phyloP scores from a whole-genome alignment of 306 rosid species.

The Echinosophora koreensis region DNA sequence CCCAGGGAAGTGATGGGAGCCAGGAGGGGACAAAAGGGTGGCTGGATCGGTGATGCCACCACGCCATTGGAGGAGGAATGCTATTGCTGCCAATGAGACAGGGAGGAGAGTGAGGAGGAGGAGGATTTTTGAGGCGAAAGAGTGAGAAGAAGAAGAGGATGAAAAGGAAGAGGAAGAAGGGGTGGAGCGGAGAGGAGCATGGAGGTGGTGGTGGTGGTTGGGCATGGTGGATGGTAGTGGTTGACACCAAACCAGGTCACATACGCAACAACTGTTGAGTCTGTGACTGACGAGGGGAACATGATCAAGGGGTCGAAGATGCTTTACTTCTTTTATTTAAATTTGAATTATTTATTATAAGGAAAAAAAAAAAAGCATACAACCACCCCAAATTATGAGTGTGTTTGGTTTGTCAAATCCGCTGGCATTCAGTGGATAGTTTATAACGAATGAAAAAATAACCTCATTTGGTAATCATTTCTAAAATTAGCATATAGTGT shows the following conservation, averaged over 20 bases:
- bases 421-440: too few relatives aligned
- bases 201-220: constrained; percentile 70
- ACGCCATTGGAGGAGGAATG: constrained; percentile 98
- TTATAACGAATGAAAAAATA: too few relatives aligned
- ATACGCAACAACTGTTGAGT: constrained; percentile 1
- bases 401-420: too few relatives aligned
- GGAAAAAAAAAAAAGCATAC: too few relatives aligned
- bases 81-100: constrained; percentile 84
- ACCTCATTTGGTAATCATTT: too few relatives aligned
- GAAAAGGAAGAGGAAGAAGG: constrained; percentile 52
- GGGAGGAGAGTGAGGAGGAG: constrained; percentile 90
- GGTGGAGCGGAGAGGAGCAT: constrained; percentile 68
- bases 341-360: too few relatives aligned
- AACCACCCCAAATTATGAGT: too few relatives aligned
- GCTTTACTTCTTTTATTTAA: too few relatives aligned
- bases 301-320: too few relatives aligned
- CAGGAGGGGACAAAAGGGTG: constrained; percentile 78
- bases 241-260: constrained; percentile 9
- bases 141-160: constrained; percentile 53
- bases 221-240: constrained; percentile 52
- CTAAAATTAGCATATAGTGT: too few relatives aligned
- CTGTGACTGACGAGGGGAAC: not conserved
- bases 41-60: constrained; percentile 89
- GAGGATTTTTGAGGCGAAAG: constrained; percentile 74
- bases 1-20: constrained; percentile 86